phyloP scores from a whole-genome alignment of 2,329 filamentous ascomycete species.

The Verruconis gallopava region DNA sequence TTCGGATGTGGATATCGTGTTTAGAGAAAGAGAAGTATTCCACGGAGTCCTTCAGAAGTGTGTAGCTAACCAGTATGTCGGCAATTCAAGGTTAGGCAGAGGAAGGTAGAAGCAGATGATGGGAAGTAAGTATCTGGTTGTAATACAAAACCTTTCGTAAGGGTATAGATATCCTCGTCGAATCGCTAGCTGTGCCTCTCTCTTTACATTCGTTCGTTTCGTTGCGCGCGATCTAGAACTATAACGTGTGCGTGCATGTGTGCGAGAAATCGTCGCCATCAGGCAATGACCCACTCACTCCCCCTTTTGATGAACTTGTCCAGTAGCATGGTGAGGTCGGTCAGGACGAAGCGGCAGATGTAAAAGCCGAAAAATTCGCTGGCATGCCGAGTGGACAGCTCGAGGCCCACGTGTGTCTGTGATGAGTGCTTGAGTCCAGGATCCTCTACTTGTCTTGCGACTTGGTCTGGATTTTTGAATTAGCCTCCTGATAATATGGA shows the following conservation, averaged over 20 bases:
- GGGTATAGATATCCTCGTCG: too few relatives aligned
- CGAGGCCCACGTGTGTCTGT: slow-evolving; percentile 87
- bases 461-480: slow-evolving; percentile 54
- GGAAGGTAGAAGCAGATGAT: too few relatives aligned
- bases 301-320: slow-evolving; percentile 97
- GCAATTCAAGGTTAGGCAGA: too few relatives aligned
- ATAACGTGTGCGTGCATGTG: background rate
- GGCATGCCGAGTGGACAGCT: slow-evolving; percentile 83
- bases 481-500: slow-evolving; percentile 2
- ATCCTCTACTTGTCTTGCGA: slow-evolving; percentile 90
- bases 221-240: too few relatives aligned
- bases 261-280: slow-evolving; percentile 11
- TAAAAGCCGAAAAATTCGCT: slow-evolving; percentile 98
- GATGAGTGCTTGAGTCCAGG: slow-evolving; percentile 83
- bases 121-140: too few relatives aligned
- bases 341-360: slow-evolving; percentile 85
- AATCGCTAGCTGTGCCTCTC: too few relatives aligned
- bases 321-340: slow-evolving; percentile 69
- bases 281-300: slow-evolving; percentile 77
- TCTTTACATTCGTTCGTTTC: too few relatives aligned
- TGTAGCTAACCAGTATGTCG: too few relatives aligned
- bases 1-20: too few relatives aligned
- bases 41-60: too few relatives aligned
- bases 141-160: too few relatives aligned
- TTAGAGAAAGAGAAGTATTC: too few relatives aligned